A percentile compares a stretch with the other conserved stretches of the same genome.
Conservation (phyloP, 331 rosid species). For the Quercus tomentella region DNA sequence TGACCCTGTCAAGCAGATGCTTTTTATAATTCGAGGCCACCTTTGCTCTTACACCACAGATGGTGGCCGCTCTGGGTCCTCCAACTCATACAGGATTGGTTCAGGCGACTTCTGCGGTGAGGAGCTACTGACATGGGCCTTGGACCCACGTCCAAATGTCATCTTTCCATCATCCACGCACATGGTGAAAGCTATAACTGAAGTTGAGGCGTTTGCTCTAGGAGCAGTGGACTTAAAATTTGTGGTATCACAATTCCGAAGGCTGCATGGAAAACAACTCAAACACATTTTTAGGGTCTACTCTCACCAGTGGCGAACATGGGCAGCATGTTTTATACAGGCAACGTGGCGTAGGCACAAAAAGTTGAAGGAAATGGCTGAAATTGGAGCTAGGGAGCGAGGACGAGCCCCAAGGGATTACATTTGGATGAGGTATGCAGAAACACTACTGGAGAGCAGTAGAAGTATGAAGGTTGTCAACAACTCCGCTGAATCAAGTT, state of each 20-base stretch:
- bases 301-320: not conserved
- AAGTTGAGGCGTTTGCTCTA: not conserved
- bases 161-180: not conserved
- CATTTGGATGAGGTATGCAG: too few species aligned
- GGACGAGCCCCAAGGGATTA: too few species aligned
- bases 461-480: too few species aligned
- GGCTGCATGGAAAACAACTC: not conserved
- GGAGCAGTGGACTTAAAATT: conserved; percentile 1
- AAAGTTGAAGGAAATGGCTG: not conserved
- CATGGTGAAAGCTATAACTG: not conserved
- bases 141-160: not conserved
- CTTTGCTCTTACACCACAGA: not conserved
- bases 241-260: not conserved
- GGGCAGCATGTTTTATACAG: conserved; percentile 5
- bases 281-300: not conserved
- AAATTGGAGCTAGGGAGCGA: too few species aligned
- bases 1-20: conserved; percentile 4
- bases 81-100: not conserved
- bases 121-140: conserved; percentile 14
- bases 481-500: not conserved
- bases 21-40: not conserved
- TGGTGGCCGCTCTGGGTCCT: not conserved
- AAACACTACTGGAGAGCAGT: too few species aligned
- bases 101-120: conserved; percentile 16
- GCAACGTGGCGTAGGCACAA: not conserved